Evolutionary conservation across 163 green algal genomes (phyloP), one percentile per base, ranked within the genome.

Genomic region (Volvox carteri): DNA sequence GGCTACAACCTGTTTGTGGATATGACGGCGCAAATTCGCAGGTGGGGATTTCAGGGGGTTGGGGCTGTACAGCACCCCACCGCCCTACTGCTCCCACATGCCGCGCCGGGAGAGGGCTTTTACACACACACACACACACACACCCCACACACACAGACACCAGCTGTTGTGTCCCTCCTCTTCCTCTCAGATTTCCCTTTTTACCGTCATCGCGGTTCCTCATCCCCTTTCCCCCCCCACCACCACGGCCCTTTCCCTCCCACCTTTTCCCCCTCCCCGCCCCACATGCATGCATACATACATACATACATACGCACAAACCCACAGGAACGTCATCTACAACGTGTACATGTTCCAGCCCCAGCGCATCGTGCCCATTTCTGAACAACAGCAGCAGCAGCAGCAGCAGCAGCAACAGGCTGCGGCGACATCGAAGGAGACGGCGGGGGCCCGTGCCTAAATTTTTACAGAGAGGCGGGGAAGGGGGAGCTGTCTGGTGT

Each of bases 1-100:
- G 98, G 97, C 0, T 99, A 98, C 93, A 97, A 99, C 89, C 95
- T 99, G 78, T 99, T 99, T 90, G 84, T 98, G 91, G 97, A 99
- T 89, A 99, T 99, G 95, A 98, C 96, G 93, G 96, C 96, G 12
- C 93, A 98, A 89, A 94, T 97, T 18, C 68, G 83, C 48, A 73
- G 83, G 83, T 42, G 60, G 21, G 65, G 42, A 1, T 44, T n/a
- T n/a, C n/a, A n/a, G n/a, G n/a, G n/a, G n/a, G n/a, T n/a, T n/a
- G n/a, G n/a, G n/a, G n/a, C n/a, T n/a, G n/a, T n/a, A n/a, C n/a
- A n/a, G n/a, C n/a, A n/a, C n/a, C n/a, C n/a, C n/a, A n/a, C n/a
- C n/a, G n/a, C n/a, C n/a, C n/a, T n/a, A n/a, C n/a, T n/a, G n/a
- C n/a, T n/a, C n/a, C n/a, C n/a, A n/a, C n/a, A n/a, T n/a, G n/a